Percentiles rank a stretch among this genome's conserved stretches.
Evolutionary conservation across 192 early-diverging fungal species (phyloP).

Genomic region (Powellomyces hirtus): DNA sequence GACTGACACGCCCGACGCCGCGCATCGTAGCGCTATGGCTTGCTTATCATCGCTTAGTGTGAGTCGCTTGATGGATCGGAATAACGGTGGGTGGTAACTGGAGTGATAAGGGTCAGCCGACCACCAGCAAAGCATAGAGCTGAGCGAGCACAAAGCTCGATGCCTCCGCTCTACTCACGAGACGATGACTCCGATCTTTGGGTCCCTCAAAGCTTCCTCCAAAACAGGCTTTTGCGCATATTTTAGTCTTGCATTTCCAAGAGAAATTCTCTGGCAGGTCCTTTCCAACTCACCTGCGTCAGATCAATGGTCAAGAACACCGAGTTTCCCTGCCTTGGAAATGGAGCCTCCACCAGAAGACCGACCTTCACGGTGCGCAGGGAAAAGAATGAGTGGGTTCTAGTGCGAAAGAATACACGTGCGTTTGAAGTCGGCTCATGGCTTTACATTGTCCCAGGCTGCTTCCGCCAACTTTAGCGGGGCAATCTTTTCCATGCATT

Average conservation of each 20-base stretch:
- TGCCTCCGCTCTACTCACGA: slow-evolving; percentile 34
- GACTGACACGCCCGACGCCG: slow-evolving; percentile 77
- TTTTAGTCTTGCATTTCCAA: not conserved
- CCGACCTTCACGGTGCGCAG: slow-evolving; percentile 49
- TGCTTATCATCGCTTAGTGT: slow-evolving; percentile 75
- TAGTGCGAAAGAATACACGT: too few species aligned
- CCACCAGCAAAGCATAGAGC: too few species aligned
- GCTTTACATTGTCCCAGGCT: slow-evolving; percentile 82
- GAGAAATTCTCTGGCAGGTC: too few species aligned
- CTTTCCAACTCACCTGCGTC: slow-evolving; percentile 73
- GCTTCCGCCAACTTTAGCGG: slow-evolving; percentile 77
- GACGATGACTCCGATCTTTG: slow-evolving; percentile 77
- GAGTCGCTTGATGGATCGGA: slow-evolving; percentile 77
- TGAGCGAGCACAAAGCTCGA: too few species aligned
- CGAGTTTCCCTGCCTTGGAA: slow-evolving; percentile 65
- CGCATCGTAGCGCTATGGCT: slow-evolving; percentile 73
- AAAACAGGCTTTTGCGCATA: slow-evolving; percentile 52
- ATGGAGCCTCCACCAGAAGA: slow-evolving; percentile 82
- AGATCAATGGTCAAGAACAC: slow-evolving; percentile 94
- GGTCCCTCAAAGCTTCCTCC: slow-evolving; percentile 77
- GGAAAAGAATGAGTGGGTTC: too few species aligned
- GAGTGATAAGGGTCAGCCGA: not conserved
- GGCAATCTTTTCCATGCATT: slow-evolving; percentile 78
- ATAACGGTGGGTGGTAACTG: slow-evolving; percentile 91
- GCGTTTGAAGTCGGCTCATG: too few species aligned